Evolutionary conservation across 2,329 filamentous ascomycete species (phyloP).

Genomic region (Clarireedia paspali): DNA sequence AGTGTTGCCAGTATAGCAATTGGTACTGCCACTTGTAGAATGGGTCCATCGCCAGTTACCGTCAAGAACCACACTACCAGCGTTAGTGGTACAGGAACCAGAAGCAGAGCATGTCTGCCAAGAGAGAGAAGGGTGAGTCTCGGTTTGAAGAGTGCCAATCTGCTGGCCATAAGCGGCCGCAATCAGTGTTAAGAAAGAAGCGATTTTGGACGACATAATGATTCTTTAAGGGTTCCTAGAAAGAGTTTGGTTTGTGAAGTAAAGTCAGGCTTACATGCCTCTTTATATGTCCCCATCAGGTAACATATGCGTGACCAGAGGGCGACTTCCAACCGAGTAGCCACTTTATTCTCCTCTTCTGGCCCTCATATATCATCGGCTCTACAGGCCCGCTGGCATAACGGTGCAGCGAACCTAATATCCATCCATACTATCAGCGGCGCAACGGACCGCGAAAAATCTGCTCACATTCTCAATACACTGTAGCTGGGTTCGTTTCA

Average conservation of each 20-base stretch:
- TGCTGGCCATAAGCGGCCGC: conserved; percentile 39
- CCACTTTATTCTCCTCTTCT: not conserved
- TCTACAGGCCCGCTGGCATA: conserved; percentile 2
- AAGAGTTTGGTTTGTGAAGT: not conserved
- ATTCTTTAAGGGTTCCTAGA: not conserved
- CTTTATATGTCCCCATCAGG: not conserved
- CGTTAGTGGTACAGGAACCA: conserved; percentile 40
- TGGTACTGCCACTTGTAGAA: conserved; percentile 30
- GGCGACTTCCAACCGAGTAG: not conserved
- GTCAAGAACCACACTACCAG: conserved; percentile 44
- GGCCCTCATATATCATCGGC: not conserved
- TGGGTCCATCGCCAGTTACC: conserved; percentile 54
- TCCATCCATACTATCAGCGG: not conserved
- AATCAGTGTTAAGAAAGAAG: conserved; percentile 35
- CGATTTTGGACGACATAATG: conserved; percentile 7
- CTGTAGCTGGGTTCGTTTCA: not conserved
- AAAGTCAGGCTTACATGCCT: not conserved
- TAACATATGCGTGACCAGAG: not conserved
- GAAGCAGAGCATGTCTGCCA: conserved; percentile 42
- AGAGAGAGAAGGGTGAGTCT: conserved; percentile 44
- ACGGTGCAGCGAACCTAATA: conserved; percentile 1
- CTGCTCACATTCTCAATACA: not conserved
- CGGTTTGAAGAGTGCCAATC: conserved; percentile 37
- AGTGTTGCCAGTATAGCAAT: conserved; percentile 37
- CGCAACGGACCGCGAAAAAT: not conserved